phyloP scores from a whole-genome alignment of 1,139 yeast genomes.

The Nematodospora anomalae region DNA sequence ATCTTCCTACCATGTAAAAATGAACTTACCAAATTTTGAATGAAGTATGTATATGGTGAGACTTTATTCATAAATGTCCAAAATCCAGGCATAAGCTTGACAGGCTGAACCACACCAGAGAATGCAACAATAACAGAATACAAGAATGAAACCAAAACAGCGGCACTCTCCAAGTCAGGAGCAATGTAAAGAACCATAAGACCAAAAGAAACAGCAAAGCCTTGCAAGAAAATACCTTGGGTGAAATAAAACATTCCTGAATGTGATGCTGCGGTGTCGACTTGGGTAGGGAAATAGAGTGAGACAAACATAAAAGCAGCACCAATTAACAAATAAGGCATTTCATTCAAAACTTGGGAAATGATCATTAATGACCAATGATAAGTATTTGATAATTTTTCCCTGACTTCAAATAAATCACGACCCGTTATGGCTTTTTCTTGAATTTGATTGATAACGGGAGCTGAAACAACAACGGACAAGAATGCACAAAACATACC shows the following conservation, averaged over 20 bases:
- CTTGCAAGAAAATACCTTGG: constrained; percentile 54
- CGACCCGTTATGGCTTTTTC: constrained; percentile 50
- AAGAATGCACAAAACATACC: constrained; percentile 53
- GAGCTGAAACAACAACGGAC: constrained; percentile 50
- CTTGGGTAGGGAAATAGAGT: constrained; percentile 60
- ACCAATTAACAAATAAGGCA: constrained; percentile 55
- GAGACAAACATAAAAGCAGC: constrained; percentile 53
- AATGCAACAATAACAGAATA: constrained; percentile 56
- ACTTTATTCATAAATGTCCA: constrained; percentile 66
- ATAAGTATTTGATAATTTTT: constrained; percentile 62
- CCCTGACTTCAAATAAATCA: constrained; percentile 62
- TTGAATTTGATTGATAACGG: constrained; percentile 44
- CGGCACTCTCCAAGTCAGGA: constrained; percentile 65
- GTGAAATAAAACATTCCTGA: constrained; percentile 57
- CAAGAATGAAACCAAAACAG: constrained; percentile 52
- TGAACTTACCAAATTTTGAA: constrained; percentile 55
- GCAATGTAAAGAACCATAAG: constrained; percentile 54
- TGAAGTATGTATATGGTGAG: constrained; percentile 68
- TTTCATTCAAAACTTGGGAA: constrained; percentile 52
- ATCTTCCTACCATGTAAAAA: constrained; percentile 59
- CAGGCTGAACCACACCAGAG: constrained; percentile 67
- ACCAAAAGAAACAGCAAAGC: constrained; percentile 54
- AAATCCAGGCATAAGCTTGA: constrained; percentile 60
- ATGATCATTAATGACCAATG: constrained; percentile 60
- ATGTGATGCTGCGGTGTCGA: constrained; percentile 42